Base-by-base conservation (phyloP, 192 early-diverging fungal genomes). In the Chytriomyces sp. region DNA sequence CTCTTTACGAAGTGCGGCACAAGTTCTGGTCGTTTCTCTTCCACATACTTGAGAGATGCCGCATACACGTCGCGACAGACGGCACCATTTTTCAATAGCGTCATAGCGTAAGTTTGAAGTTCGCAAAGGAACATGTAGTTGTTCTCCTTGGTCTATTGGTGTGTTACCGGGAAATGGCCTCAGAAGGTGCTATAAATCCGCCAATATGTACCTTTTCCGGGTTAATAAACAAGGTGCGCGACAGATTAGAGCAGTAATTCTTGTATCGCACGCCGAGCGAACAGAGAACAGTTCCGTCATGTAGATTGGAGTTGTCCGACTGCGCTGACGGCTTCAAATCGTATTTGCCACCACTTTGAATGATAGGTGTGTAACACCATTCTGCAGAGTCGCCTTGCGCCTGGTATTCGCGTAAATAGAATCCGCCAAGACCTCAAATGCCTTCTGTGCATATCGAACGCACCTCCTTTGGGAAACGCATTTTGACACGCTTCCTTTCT, bases 311-410 rank as follows among this genome's bases (percentile, higher is more conserved):
- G 0, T 80, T 77, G 78, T 91, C 88, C 32, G 93, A 94, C 39
- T 78, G 78, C 5, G 94, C 96, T 3, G 89, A 89, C 10, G 92
- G 86, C 64, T 86, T 88, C 61, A 99, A 82, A 67, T 96, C 91
- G 77, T 95, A 99, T 38, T 87, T 82, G 40, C 96, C 96, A 63
- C 98, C 98, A 81, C 93, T 95, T 80, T 98, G 96, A 69, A 99
- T 90, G 59, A 96, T 93, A 6, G 98, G 98, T 6, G 89, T 81
- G 49, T 96, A 93, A 72, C 94, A 93, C 92, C 92, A 94, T 53
- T 99, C 98, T 8, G 88, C 79, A 62, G 86, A 82, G 19, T 89
- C 90, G 37, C 85, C 7, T 44, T 72, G 54, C 12, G 68, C 68
- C 68, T 70, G 52, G 28, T 3, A 26, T 49, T 3, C 44, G 44